Base-by-base conservation (phyloP, 2,329 filamentous ascomycete genomes). In the Penicillium sp. region DNA sequence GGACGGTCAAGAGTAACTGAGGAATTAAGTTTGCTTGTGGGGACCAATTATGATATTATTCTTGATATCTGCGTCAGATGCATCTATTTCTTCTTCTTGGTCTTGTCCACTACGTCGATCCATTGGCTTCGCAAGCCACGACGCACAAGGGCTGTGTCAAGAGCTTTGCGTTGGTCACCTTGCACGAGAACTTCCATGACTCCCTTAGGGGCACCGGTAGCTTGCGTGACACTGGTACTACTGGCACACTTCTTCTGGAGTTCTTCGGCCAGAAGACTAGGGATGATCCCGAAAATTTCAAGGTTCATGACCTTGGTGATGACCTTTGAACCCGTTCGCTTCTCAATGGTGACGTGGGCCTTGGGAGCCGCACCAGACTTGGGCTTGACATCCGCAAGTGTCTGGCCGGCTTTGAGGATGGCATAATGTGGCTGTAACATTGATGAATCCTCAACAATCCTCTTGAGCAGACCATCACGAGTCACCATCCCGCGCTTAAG, bases 161-260 rank as follows among this genome's bases (percentile, higher is more conserved):
- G 68, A 11, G 73, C 74, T 44, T 76, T 74, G 39, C 72, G 74
- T 63, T 84, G 80, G 42, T 80, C 78, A 1, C 80, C 80, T 52
- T 84, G 80, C 3, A 84, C 72, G 63, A 82, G 69, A 13, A 84
- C 73, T 57, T 84, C 80, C 73, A 82, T 75, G 2, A 81, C 66
- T 0, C 77, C 77, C 49, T 74, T 75, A 49, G 79, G 76, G 6
- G 78, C 78, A 3, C 80, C 80, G 30, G 72, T 70, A 20, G 80
- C 64, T 48, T 78, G 75, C 22, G 76, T 72, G 1, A 83, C 76
- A 42, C 76, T 81, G 9, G 79, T 80, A 40, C 74, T 78, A n/a
- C 80, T 79, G 2, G 80, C 80, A 55, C 80, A 84, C 20, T 75
- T 74, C 63, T 80, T 83, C 52, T 80, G 71, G 50, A 84, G 52